Percentiles rank a stretch among this genome's conserved stretches.
These are phyloP conservation scores for Uncinocarpus reesii DNA, from an alignment of 2,329 filamentous ascomycete genomes.

Conservation along the genomic window DNA sequence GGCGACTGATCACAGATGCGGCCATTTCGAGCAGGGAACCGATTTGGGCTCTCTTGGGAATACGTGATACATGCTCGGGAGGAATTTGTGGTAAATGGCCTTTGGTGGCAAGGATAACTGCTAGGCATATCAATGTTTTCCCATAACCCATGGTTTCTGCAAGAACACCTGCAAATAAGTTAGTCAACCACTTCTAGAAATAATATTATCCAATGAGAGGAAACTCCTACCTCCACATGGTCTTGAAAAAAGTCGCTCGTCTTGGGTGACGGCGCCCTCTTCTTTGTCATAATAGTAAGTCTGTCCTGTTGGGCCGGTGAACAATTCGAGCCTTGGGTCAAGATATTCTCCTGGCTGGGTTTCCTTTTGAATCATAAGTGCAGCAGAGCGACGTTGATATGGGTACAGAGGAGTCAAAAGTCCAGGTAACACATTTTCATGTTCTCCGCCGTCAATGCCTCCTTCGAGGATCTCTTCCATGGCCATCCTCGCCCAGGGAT, in stretches of 20 bases:
- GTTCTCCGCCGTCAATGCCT: constrained; percentile 4
- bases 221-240: constrained; percentile 54
- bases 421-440: constrained; percentile 24
- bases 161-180: constrained; percentile 28
- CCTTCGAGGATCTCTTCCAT: constrained; percentile 30
- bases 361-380: constrained; percentile 76
- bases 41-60: constrained; percentile 39
- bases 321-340: constrained; percentile 60
- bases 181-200: not conserved
- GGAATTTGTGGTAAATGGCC: constrained; percentile 58
- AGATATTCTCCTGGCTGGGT: constrained; percentile 51
- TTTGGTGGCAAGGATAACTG: constrained; percentile 64
- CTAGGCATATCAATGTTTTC: constrained; percentile 79
- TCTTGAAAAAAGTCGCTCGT: constrained; percentile 64
- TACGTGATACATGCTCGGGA: constrained; percentile 44
- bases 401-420: constrained; percentile 55
- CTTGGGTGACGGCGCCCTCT: constrained; percentile 50
- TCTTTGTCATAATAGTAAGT: constrained; percentile 62
- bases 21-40: constrained; percentile 66
- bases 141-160: constrained; percentile 50
- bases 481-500: constrained; percentile 26
- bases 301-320: constrained; percentile 50
- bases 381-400: constrained; percentile 71
- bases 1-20: constrained; percentile 55
- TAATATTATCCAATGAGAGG: not conserved